Conservation (phyloP, 2,329 filamentous ascomycete genomes). For the Diaporthe humulicola region DNA sequence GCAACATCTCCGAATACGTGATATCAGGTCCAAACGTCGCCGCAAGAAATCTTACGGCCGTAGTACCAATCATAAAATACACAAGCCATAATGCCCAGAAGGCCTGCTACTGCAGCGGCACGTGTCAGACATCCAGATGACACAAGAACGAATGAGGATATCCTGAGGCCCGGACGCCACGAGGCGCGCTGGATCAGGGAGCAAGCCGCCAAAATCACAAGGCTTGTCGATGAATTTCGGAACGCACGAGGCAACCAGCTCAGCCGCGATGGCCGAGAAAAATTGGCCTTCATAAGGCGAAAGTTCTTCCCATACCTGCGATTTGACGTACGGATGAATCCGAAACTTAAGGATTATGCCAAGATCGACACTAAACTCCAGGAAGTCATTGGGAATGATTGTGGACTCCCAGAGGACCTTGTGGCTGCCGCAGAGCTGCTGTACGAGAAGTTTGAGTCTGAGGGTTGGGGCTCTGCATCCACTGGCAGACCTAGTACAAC, state of each 20-base stretch:
- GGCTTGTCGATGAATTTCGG: background rate
- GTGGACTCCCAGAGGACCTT: conserved; percentile 2
- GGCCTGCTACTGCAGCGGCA: background rate
- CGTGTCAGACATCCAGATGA: conserved; percentile 8
- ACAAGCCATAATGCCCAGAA: background rate
- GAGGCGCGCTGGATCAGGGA: background rate
- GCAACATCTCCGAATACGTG: background rate
- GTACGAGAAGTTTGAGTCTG: conserved; percentile 25
- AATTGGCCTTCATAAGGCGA: background rate
- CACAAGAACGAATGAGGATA: background rate
- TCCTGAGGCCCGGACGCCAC: background rate
- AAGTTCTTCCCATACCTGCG: background rate
- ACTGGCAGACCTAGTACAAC: background rate
- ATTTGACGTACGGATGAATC: conserved; percentile 16
- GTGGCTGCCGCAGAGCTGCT: background rate
- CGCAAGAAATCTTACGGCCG: background rate
- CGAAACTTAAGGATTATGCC: background rate
- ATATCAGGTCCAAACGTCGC: background rate
- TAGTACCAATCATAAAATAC: too few species aligned
- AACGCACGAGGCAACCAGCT: background rate
- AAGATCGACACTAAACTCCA: background rate
- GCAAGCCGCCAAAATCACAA: background rate
- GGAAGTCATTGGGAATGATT: background rate
- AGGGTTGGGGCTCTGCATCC: conserved; percentile 17
- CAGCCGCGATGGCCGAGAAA: background rate